A percentile compares a stretch with the other conserved stretches of the same genome.
phyloP scores from a whole-genome alignment of 2,329 filamentous ascomycete genomes.

The Celoporthe dispersa region DNA sequence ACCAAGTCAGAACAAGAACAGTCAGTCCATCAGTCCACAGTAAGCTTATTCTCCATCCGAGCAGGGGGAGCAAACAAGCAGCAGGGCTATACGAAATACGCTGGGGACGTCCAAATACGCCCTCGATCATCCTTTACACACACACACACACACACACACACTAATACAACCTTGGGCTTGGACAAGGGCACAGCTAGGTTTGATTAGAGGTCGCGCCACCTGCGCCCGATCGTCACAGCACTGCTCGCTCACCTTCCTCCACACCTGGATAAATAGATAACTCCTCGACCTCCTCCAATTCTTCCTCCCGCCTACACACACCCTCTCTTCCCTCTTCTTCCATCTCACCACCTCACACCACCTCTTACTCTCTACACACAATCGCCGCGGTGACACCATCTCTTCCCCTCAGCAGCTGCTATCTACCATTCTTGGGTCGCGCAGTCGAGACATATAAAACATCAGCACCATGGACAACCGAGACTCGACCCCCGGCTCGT shows the following conservation, averaged over 20 bases:
- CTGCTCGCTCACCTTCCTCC: not conserved
- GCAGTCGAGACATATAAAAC: not conserved
- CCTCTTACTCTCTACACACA: not conserved
- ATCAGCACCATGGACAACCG: slow-evolving; percentile 16
- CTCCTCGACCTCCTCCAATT: not conserved
- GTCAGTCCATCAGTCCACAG: not conserved
- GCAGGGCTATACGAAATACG: not conserved
- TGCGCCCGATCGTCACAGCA: slow-evolving; percentile 10
- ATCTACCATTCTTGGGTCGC: not conserved
- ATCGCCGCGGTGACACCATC: not conserved
- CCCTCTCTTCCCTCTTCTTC: not conserved
- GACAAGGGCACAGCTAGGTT: not conserved
- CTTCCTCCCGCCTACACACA: not conserved
- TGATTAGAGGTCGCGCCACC: not conserved
- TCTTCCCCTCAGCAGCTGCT: not conserved
- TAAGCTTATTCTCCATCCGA: slow-evolving; percentile 7
- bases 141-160: too few species aligned
- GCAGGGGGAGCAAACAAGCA: not conserved
- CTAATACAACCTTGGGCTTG: not conserved
- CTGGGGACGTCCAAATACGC: not conserved
- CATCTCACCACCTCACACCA: not conserved
- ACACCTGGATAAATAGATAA: not conserved
- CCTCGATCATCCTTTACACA: not conserved
- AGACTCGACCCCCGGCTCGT: slow-evolving; percentile 19
- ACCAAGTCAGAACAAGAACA: not conserved